Base-by-base conservation (phyloP, 2,329 filamentous ascomycete genomes). In the Cercospora sp. region DNA sequence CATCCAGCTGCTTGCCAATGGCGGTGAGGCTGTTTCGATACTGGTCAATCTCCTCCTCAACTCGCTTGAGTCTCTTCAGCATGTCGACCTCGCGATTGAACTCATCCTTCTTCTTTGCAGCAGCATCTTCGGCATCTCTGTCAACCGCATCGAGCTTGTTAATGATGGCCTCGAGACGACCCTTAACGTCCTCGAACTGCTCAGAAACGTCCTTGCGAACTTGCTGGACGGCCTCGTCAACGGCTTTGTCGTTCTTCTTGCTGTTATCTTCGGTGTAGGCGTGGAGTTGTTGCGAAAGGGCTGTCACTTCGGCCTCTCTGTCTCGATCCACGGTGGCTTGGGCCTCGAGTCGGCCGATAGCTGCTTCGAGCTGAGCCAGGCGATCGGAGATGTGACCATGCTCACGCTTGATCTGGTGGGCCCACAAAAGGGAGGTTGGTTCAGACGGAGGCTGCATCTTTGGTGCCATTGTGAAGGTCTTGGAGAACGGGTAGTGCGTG, bases 321-420 rank as follows among this genome's bases (percentile, higher is more conserved):
- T 65, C 60, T 45, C 62, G 66, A 8, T 67, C 65, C 7, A 57
- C 40, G 43, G 40, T 63, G 5, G 63, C 43, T 40, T 21, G 43
- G 8, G 32, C 21, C 21, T 71, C 69, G 61, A 72, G 61, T 13
- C 55, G 57, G 57, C 32, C 68, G 63, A 69, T 70, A 40, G 55
- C 59, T 13, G 63, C 28, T 72, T 81, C 79, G n/a, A 82, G 74
- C 9, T 72, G 66, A 58, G 77, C 74, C 73, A 82, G 75, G 21
- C 79, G 78, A 0, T 71, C 66, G 6, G 79, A 75, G 3, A 82
- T 74, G 57, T 75, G 71, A 3, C 69, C 71, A 66, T 82, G 76
- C 55, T 81, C 77, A 28, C 77, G 75, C 67, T 80, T 79, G 32
- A 82, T 74, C 58, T 81, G 79, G 30, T 80, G 77, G 0, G 77